These are phyloP conservation scores for Kwoniella mangroviensis DNA, from an alignment of 768 basidiomycete species.

Conservation along the genomic window DNA sequence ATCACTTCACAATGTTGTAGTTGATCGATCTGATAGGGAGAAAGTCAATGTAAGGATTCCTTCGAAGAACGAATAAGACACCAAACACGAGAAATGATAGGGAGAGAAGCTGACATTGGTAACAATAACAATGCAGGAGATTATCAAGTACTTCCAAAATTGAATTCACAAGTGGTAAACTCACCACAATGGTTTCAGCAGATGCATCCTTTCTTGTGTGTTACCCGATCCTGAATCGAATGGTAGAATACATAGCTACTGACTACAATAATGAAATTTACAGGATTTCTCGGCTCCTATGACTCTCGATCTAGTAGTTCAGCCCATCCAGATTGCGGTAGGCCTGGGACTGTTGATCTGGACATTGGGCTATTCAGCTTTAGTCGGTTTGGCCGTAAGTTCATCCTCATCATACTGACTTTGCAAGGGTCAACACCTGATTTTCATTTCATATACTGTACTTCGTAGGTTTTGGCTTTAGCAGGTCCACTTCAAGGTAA, in stretches of 20 bases:
- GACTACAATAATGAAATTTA: background rate
- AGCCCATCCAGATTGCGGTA: constrained; percentile 64
- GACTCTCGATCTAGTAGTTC: constrained; percentile 29
- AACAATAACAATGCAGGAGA: constrained; percentile 53
- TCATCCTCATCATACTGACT: background rate
- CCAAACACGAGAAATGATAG: background rate
- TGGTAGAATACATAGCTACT: background rate
- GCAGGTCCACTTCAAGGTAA: constrained; percentile 66
- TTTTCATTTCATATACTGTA: background rate
- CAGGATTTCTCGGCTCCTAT: constrained; percentile 34
- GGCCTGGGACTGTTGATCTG: constrained; percentile 68
- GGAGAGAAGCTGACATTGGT: background rate
- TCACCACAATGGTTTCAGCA: constrained; percentile 71
- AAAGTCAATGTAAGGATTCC: constrained; percentile 62
- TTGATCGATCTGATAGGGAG: constrained; percentile 64
- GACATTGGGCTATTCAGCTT: constrained; percentile 72
- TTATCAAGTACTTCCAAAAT: constrained; percentile 67
- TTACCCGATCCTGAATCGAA: background rate
- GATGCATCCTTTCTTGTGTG: constrained; percentile 67
- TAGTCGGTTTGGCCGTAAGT: constrained; percentile 61
- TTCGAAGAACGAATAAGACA: no score
- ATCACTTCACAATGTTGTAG: background rate
- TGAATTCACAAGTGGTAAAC: constrained; percentile 68
- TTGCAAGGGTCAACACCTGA: background rate
- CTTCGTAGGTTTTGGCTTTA: constrained; percentile 59